These are phyloP conservation scores for Phoma sp. DNA, from an alignment of 2,329 filamentous ascomycete species.

Conservation along the genomic window DNA sequence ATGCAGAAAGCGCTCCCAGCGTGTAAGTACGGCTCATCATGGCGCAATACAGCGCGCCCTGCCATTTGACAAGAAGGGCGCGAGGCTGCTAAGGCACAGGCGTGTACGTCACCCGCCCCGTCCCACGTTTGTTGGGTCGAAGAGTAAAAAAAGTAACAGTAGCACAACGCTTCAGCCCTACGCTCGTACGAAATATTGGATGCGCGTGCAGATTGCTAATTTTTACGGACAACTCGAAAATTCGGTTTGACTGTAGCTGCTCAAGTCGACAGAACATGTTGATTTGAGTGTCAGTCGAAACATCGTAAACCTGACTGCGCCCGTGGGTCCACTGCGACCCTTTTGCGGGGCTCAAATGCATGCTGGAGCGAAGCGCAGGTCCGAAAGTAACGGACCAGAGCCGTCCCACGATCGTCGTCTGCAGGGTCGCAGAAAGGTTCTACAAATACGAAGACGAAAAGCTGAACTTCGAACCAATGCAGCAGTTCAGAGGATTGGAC, in stretches of 20 bases:
- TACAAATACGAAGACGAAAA: constrained; percentile 7
- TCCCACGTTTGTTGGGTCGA: background rate
- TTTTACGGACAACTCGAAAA: background rate
- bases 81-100: constrained; percentile 9
- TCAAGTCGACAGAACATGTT: background rate
- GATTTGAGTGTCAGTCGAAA: constrained; percentile 1
- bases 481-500: background rate
- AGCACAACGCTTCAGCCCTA: constrained; percentile 11
- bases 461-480: constrained; percentile 8
- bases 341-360: constrained; percentile 11
- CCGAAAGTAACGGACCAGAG: constrained; percentile 7
- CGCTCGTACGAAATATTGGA: constrained; percentile 15
- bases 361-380: constrained; percentile 18
- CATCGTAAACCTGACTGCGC: constrained; percentile 2
- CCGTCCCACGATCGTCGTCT: constrained; percentile 5
- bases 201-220: constrained; percentile 5
- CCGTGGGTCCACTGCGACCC: constrained; percentile 10
- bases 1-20: background rate
- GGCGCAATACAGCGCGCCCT: constrained; percentile 13
- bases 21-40: constrained; percentile 3
- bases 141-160: constrained; percentile 18
- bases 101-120: constrained; percentile 12
- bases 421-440: constrained; percentile 3
- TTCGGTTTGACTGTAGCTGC: background rate
- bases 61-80: constrained; percentile 4